Evolutionary conservation across 2,329 filamentous ascomycete species (phyloP).

Genomic region (Clonostachys sp.): DNA sequence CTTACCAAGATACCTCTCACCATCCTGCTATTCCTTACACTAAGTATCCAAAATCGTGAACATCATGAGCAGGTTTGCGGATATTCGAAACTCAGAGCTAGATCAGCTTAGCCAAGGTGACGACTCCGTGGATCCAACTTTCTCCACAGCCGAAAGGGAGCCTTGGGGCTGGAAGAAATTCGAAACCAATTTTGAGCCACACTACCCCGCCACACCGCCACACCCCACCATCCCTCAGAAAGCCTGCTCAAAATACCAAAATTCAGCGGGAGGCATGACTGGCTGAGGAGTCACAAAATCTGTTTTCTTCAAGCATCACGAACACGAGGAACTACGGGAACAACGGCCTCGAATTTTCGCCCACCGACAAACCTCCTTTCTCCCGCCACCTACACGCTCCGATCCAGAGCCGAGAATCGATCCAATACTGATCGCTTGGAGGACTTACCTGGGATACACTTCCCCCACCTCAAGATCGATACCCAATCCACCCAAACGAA

Average conservation of each 20-base stretch:
- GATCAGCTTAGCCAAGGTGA: too few species aligned
- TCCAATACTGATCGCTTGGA: too few species aligned
- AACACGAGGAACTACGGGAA: too few species aligned
- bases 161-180: neutral
- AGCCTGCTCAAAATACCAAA: slow-evolving; percentile 35
- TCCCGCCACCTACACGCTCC: neutral
- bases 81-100: too few species aligned
- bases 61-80: too few species aligned
- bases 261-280: slow-evolving; percentile 13
- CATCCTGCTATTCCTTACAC: too few species aligned
- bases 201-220: slow-evolving; percentile 24
- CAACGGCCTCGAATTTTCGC: neutral
- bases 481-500: neutral
- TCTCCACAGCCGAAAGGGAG: neutral
- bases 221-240: slow-evolving; percentile 35
- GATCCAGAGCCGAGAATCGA: too few species aligned
- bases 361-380: neutral
- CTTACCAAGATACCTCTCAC: too few species aligned
- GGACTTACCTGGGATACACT: too few species aligned
- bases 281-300: too few species aligned
- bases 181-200: slow-evolving; percentile 5
- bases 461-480: slow-evolving; percentile 5
- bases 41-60: too few species aligned
- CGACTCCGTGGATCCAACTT: neutral
- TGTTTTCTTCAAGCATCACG: too few species aligned